These are phyloP conservation scores for Gracilariopsis chorda DNA, from an alignment of 23 red algal genomes.

Conservation along the genomic window DNA sequence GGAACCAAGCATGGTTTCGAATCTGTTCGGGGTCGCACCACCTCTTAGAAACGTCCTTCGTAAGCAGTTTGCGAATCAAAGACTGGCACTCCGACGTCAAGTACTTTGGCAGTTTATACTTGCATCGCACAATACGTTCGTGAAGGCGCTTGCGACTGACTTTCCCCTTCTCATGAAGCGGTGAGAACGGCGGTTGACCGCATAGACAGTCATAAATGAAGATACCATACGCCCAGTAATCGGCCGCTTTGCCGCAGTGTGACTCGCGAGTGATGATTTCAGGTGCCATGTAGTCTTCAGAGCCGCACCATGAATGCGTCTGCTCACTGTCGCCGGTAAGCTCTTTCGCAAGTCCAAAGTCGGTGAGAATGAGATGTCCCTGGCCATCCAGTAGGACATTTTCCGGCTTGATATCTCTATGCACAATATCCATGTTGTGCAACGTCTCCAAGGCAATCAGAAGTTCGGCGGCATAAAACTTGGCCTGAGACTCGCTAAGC, in stretches of 20 bases:
- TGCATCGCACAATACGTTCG: conserved; percentile 83
- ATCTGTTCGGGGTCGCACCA: conserved; percentile 59
- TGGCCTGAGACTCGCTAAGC: conserved; percentile 77
- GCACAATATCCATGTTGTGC: conserved; percentile 87
- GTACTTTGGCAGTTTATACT: conserved; percentile 80
- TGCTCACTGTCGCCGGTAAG: conserved; percentile 9
- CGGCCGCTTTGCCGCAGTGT: conserved; percentile 72
- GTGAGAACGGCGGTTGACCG: conserved; percentile 92
- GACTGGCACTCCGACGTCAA: conserved; percentile 78
- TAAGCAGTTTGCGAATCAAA: conserved; percentile 75
- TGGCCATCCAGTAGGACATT: conserved; percentile 91
- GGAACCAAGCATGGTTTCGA: conserved; percentile 74
- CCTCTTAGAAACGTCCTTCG: conserved; percentile 68
- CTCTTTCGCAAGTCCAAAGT: conserved; percentile 95
- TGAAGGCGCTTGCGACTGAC: conserved; percentile 74
- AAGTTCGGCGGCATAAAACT: conserved; percentile 96
- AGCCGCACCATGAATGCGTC: conserved; percentile 97
- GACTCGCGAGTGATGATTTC: conserved; percentile 85
- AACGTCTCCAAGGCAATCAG: conserved; percentile 86
- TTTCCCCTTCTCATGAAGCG: conserved; percentile 52
- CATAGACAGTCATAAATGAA: conserved; percentile 94
- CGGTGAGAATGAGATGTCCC: conserved; percentile 85
- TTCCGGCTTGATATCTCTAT: conserved; percentile 97
- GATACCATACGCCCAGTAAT: conserved; percentile 88
- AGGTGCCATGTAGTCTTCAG: conserved; percentile 95